Evolutionary conservation across 2,329 filamentous ascomycete species (phyloP), one percentile per base, ranked within the genome.

Genomic region (Akanthomyces dipterigenus): DNA sequence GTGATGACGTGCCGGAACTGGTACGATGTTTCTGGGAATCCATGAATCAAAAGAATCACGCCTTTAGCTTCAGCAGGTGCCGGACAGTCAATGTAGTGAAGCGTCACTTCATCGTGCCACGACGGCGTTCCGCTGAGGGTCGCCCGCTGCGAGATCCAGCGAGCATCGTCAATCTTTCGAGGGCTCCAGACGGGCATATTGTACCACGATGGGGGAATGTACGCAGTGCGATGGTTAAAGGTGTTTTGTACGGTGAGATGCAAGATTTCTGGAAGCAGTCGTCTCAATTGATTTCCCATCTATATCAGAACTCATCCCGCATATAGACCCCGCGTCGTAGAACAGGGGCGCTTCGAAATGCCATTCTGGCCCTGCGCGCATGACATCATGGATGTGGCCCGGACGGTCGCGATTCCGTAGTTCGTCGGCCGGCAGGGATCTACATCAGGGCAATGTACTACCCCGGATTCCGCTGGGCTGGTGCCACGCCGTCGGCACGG

Each of bases 11-110:
- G 36, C 1, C 12, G 36, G 36, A 38, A 38, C 3, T 38, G 36
- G 36, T 79, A 77, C 3, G 74, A 76, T 7, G 77, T 78, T 64
- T 80, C 72, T 1, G 78, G 78, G 62, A 77, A 80, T 63, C 77
- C 77, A 61, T 80, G 77, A 42, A 81, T 76, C 22, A 80, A 72
- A 18, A 79, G 65, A n/a, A 78, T 73, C 16, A 70, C 68, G 26
- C 75, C 75, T 45, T 56, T 63, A 20, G 38, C 3, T n/a, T 56
- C n/a, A 7, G 38, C 12, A 14, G 54, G 54, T 14, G 54, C 22
- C 18, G 54, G 36, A 36, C 54, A 46, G 22, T 56, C 54, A n/a
- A 56, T 56, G 26, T 56, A 55, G 38, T 43, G 22, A 28, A 55
- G 46, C 1, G 54, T 46, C 12, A 56, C 54, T 31, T 56, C 54